Base-by-base conservation (phyloP, 202 grass and related monocot species). In the Elaeis oleifera region DNA sequence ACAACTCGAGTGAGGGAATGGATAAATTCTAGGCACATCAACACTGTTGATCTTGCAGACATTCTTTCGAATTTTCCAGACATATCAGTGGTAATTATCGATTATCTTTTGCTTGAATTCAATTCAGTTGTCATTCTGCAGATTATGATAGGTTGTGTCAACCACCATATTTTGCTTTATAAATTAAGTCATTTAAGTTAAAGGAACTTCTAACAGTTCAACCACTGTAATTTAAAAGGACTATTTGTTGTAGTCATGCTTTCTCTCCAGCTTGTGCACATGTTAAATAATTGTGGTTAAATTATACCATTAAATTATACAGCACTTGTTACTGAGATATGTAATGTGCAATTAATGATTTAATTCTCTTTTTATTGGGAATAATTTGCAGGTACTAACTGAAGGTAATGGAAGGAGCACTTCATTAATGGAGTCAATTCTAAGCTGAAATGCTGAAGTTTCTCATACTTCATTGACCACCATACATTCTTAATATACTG, bases 11-110 rank as follows among this genome's bases (percentile, higher is more conserved):
- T 97, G 60, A 89, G 78, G 67, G 59, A 86, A 50, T 97, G 94
- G 94, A 81, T 97, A 69, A 81, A 74, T 73, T 79, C 80, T 60
- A 78, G 72, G 59, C 74, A 89, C 44, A 70, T 26, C 6, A 74
- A 67, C 58, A 68, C 39, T 19, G 24, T 92, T 71, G 66, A 84
- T 60, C 64, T 86, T 70, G 80, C 84, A 67, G 88, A 92, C 71
- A 83, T 92, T 58, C 82, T 78, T 80, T 76, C 80, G 60, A 83
- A 81, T 67, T 97, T 92, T 58, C 84, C 79, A 63, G 82, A 89
- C 54, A 83, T 89, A 79, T 86, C 94, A 74, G 59, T 65, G 72
- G 88, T 97, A 81, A 72, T 48, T 53, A 50, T 59, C 56, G 16
- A 54, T 81, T 23, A 59, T 44, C 60, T 52, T 58, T 78, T 29